Evolutionary conservation across 495 filamentous ascomycete species (phyloP).

Genomic region (Aspergillus carlsbadensis): DNA sequence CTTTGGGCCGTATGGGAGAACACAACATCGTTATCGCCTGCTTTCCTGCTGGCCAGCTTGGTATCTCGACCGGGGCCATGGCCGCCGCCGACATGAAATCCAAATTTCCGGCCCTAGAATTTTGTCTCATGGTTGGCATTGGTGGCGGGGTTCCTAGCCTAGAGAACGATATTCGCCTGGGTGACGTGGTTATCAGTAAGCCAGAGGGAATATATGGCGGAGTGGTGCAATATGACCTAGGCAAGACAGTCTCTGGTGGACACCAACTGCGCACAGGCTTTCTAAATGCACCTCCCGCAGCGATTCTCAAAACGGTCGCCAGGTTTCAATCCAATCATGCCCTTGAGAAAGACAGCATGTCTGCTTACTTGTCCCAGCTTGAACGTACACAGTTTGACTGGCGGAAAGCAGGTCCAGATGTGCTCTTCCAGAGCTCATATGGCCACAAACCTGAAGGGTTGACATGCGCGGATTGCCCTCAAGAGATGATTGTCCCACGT

Average conservation of each 20-base stretch:
- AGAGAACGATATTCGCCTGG: background rate
- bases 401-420: background rate
- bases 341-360: background rate
- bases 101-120: no score
- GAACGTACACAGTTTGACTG: background rate
- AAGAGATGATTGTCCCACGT: background rate
- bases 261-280: background rate
- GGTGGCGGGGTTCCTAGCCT: no score
- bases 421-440: background rate
- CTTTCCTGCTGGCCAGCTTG: no score
- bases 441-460: background rate
- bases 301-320: background rate
- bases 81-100: no score
- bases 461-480: background rate
- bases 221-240: background rate
- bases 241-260: background rate
- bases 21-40: no score
- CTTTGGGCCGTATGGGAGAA: no score
- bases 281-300: background rate
- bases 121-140: no score
- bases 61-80: no score
- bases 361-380: background rate
- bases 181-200: background rate
- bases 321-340: background rate
- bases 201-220: background rate